Evolutionary conservation across 208 protist genomes (phyloP), one percentile per base, ranked within the genome.

Genomic region (Leishmania turanica): DNA sequence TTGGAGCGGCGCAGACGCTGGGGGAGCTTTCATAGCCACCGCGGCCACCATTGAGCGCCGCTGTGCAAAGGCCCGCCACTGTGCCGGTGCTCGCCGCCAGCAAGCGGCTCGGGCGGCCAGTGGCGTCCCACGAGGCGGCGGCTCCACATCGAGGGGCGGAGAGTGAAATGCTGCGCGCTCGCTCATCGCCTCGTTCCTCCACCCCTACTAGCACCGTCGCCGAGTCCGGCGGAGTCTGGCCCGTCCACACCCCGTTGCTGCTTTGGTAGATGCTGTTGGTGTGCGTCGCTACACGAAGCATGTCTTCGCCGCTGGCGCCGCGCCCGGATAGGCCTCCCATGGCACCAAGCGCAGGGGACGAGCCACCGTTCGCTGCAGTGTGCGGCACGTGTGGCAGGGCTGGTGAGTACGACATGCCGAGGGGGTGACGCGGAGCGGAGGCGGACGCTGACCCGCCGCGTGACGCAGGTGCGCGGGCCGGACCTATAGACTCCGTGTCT

Each of bases 111-210:
- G 81, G 37, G 70, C 76, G 81, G 60, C 42, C 70, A 4, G 75
- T 77, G 76, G 75, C 76, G 37, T 78, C 71, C 70, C 66, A 75
- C 45, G 76, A 80, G 45, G 81, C 60, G n/a, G 78, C 56, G 3
- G 58, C 75, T 53, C 75, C 75, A 60, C 80, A 62, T n/a, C 81
- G 81, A 53, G 77, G 81, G 6, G 66, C 81, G 19, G 70, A 74
- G 19, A 85, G 66, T 2, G 76, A 78, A 53, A 85, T 85, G 71
- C 76, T 85, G 37, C 76, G 81, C 6, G 77, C 81, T 6, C 77
- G 81, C 7, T 65, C 81, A 60, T 80, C 70, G 2, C 69, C 69
- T 19, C 21, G 64, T 19, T 80, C 81, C 56, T 78, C 75, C 56
- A 51, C 58, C 34, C 40, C 9, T n/a, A 64, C 45, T 31, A 47